These are phyloP conservation scores for Trichoderma endophyticum DNA, from an alignment of 2,329 filamentous ascomycete species.

Conservation along the genomic window DNA sequence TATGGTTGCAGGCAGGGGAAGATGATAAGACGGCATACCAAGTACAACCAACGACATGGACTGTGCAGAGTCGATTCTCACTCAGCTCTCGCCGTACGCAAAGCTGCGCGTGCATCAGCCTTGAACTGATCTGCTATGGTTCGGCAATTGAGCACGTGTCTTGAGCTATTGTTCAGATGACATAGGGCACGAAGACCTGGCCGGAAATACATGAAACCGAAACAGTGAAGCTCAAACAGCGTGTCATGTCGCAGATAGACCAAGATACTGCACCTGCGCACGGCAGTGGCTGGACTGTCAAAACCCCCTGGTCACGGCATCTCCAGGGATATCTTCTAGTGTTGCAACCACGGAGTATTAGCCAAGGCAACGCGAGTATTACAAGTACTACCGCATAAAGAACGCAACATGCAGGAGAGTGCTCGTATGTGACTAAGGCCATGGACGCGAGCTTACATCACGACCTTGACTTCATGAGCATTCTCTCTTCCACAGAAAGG, in stretches of 20 bases:
- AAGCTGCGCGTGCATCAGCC: neutral
- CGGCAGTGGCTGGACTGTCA: neutral
- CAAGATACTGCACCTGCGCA: neutral
- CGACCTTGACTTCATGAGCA: neutral
- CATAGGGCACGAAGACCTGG: neutral
- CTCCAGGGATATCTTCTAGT: neutral
- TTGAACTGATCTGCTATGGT: neutral
- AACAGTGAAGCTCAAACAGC: neutral
- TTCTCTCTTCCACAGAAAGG: neutral
- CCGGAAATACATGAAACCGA: neutral
- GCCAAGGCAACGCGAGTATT: neutral
- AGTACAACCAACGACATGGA: neutral
- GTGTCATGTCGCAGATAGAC: constrained; percentile 3
- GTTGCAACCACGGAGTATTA: neutral
- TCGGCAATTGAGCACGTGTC: constrained; percentile 6
- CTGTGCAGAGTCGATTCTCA: neutral
- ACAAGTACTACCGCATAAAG: neutral
- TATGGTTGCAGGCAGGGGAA: neutral
- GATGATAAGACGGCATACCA: neutral
- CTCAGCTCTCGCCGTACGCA: neutral
- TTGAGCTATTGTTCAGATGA: neutral
- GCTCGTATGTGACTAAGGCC: neutral
- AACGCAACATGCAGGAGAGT: neutral
- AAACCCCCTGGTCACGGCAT: neutral
- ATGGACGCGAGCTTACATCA: neutral